Base-by-base conservation (phyloP, 192 early-diverging fungal genomes). In the Entrophospora sp. region DNA sequence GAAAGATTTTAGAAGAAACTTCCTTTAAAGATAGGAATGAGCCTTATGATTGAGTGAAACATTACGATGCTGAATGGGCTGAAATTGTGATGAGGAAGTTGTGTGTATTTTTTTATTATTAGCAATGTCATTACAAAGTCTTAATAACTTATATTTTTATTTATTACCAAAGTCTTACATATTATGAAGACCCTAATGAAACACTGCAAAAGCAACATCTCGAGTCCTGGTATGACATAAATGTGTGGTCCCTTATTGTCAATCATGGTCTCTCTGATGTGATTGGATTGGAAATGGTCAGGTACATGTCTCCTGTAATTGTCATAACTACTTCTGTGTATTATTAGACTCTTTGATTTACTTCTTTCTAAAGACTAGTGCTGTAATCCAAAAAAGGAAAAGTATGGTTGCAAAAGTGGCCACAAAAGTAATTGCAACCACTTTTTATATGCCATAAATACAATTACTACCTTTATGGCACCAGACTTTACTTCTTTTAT, bases 41-140 rank as follows among this genome's bases (percentile, higher is more conserved):
- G 31, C 43, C 35, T 31, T 68, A 68, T 61, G 31, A 61, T 18
- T 43, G 44, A 22, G 28, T 35, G 40, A 46, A 44, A 14, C 67
- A 68, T 61, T 68, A 61, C 24, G 67, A 68, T 68, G 42, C 44
- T 35, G 55, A 68, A 61, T 68, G 57, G 65, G 67, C 36, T 24
- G 45, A 68, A n/a, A 22, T 64, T 16, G 44, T 64, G 27, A 46
- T 64, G 44, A 22, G 45, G 44, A 64, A 64, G 62, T 32, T 64
- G 62, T 62, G 8, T 46, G 44, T 22, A 46, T 46, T 22, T 20
- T 46, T 46, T 9, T 46, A 46, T 62, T 62, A 49, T 49, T n/a
- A 56, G 28, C 28, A 30, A 56, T 28, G 7, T 28, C 28, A 27
- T 22, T 56, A 30, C 28, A 30, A 64, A 64, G 43, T 14, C 48